A percentile compares a stretch with the other conserved stretches of the same genome.
Conservation (phyloP, 352 stramenopile genomes). For the Pythium biforme region DNA sequence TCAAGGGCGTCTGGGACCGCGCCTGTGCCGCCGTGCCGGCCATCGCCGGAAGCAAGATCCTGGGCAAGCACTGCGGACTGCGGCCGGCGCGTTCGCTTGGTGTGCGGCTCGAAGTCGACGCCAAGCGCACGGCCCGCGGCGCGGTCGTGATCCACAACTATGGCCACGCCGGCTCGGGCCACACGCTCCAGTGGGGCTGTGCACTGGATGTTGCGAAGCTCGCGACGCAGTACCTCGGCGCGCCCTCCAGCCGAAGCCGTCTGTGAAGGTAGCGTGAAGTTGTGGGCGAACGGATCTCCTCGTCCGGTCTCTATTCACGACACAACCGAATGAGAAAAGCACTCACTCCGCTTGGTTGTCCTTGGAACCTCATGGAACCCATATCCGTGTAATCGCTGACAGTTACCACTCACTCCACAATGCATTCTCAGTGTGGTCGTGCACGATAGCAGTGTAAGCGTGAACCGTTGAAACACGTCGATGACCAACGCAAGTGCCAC, state of each 20-base stretch:
- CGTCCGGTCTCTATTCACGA: no score
- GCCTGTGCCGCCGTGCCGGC: slow-evolving; percentile 42
- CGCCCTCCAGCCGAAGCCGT: background rate
- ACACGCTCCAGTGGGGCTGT: slow-evolving; percentile 73
- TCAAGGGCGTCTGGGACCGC: slow-evolving; percentile 49
- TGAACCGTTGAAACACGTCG: no score
- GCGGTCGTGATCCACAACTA: slow-evolving; percentile 74
- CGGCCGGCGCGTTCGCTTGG: slow-evolving; percentile 40
- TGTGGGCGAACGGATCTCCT: no score
- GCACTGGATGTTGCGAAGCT: slow-evolving; percentile 48
- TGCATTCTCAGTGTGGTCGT: no score
- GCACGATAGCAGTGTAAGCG: no score
- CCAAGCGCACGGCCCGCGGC: slow-evolving; percentile 30
- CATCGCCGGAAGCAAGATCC: slow-evolving; percentile 40
- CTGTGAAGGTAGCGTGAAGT: slow-evolving; percentile 6
- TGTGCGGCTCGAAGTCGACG: slow-evolving; percentile 49
- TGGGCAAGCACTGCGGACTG: slow-evolving; percentile 41
- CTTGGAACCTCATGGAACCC: no score
- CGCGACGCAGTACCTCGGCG: slow-evolving; percentile 24
- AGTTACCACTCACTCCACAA: no score
- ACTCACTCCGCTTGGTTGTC: no score
- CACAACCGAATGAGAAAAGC: no score
- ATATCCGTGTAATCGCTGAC: no score
- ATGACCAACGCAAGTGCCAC: no score
- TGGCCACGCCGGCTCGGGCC: slow-evolving; percentile 57